Percentiles rank a stretch among this genome's conserved stretches.
Conservation (phyloP, 129 eudicot genomes). For the Helianthus tuberosus region DNA sequence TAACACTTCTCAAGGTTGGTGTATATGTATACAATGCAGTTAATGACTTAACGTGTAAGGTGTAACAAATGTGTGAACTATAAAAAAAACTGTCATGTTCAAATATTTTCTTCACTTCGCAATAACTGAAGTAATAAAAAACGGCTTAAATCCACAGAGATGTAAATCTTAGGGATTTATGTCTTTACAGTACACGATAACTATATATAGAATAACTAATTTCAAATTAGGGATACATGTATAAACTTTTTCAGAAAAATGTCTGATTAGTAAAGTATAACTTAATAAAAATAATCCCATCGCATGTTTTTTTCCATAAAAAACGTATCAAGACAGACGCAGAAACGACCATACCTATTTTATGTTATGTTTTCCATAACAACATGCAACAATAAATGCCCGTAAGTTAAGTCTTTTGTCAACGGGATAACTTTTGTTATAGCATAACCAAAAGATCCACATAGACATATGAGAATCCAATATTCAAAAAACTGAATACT, state of each 20-base stretch:
- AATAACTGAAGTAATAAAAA: background rate
- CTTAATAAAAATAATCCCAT: background rate
- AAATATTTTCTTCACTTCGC: slow-evolving; percentile 1
- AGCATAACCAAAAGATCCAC: background rate
- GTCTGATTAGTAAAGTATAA: background rate
- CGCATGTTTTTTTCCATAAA: background rate
- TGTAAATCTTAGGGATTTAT: background rate
- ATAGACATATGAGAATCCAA: background rate
- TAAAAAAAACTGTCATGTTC: background rate
- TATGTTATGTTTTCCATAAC: background rate
- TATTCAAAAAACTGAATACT: background rate
- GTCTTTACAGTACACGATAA: background rate
- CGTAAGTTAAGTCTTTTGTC: background rate
- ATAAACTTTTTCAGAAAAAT: background rate
- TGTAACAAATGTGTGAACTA: background rate
- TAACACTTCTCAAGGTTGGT: slow-evolving; percentile 1
- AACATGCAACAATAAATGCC: background rate
- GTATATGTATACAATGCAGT: background rate
- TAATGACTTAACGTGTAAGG: background rate
- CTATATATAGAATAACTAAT: background rate
- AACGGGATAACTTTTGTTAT: background rate
- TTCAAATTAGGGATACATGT: background rate
- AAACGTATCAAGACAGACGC: slow-evolving; percentile 19
- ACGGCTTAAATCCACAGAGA: background rate
- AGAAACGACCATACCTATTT: background rate